Conservation (phyloP, 768 basidiomycete genomes). For the Mycena albidolilacea region DNA sequence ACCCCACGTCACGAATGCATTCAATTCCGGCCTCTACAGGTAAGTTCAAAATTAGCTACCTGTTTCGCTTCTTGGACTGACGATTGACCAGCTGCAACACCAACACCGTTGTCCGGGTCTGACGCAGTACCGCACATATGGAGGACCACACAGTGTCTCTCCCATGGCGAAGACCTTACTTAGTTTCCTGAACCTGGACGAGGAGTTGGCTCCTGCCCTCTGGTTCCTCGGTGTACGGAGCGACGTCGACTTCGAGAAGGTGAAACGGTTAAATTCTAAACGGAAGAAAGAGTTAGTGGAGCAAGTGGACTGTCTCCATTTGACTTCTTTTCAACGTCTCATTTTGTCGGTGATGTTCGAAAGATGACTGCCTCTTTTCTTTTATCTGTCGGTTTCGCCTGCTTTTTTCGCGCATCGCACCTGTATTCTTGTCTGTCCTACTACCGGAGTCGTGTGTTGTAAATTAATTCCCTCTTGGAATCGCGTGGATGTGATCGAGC, state of each 20-base stretch:
- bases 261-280: background rate
- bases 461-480: too few relatives aligned
- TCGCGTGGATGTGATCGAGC: too few relatives aligned
- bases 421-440: too few relatives aligned
- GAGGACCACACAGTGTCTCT: background rate
- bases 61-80: background rate
- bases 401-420: too few relatives aligned
- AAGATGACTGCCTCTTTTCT: too few relatives aligned
- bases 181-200: background rate
- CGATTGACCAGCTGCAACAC: background rate
- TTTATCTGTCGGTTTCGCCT: too few relatives aligned
- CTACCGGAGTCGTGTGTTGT: too few relatives aligned
- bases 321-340: too few relatives aligned
- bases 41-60: background rate
- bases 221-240: background rate
- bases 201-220: background rate
- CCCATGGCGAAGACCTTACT: background rate
- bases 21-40: background rate
- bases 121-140: background rate
- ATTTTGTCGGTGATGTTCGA: too few relatives aligned
- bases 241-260: background rate
- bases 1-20: too few relatives aligned
- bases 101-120: background rate
- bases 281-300: too few relatives aligned
- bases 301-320: too few relatives aligned